phyloP scores from a whole-genome alignment of 345 rosid genomes.

The Moricandia arvensis region DNA sequence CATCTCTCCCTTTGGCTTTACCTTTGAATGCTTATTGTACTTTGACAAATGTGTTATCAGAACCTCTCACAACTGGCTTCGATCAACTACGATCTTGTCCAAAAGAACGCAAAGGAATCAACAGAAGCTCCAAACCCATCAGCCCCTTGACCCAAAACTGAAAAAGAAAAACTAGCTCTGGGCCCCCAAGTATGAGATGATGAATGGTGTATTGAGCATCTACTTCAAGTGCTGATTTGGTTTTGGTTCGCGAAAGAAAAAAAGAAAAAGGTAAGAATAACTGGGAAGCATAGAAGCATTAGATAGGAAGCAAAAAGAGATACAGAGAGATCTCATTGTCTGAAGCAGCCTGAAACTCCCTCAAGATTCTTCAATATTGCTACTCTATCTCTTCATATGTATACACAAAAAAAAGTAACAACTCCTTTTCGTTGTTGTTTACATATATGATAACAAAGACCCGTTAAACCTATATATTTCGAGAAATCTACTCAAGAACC shows the following conservation, averaged over 20 bases:
- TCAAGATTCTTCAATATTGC: not conserved
- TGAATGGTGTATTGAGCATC: conserved; percentile 1
- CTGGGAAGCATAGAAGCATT: conserved; percentile 24
- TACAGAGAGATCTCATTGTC: conserved; percentile 5
- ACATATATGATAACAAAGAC: conserved; percentile 4
- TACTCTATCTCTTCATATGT: not conserved
- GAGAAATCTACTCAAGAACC: not conserved
- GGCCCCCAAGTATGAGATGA: conserved; percentile 19
- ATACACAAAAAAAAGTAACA: not conserved
- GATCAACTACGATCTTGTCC: conserved; percentile 76
- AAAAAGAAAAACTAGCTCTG: not conserved
- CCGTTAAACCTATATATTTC: not conserved
- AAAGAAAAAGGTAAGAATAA: not conserved
- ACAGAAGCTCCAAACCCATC: conserved; percentile 51
- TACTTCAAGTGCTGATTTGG: conserved; percentile 15
- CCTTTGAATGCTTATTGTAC: not conserved
- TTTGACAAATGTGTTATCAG: conserved; percentile 40
- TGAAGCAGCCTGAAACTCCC: conserved; percentile 1
- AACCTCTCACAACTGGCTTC: conserved; percentile 91
- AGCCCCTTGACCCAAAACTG: too few species aligned
- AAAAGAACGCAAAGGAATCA: conserved; percentile 56
- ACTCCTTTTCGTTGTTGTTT: not conserved
- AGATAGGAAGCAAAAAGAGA: conserved; percentile 31
- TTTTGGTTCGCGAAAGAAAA: not conserved
- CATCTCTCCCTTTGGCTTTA: not conserved